A percentile compares a stretch with the other conserved stretches of the same genome.
Conservation (phyloP, 2,329 filamentous ascomycete species). For the Pseudonectria buxi region DNA sequence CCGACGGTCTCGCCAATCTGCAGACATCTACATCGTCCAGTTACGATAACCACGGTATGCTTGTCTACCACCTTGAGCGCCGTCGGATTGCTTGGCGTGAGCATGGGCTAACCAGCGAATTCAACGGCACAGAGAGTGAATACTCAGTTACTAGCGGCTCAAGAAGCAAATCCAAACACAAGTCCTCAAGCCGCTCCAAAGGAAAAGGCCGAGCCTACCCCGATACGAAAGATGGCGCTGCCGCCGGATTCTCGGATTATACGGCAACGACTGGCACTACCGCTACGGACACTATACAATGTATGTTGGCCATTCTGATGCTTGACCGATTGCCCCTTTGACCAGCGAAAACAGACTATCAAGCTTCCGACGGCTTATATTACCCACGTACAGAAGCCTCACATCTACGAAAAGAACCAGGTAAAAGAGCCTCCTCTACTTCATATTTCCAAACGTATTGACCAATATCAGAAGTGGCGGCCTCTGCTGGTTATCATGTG, state of each 20-base stretch:
- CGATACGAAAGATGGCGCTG: conserved; percentile 10
- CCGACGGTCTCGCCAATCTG: conserved; percentile 15
- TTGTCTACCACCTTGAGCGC: background rate
- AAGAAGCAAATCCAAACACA: conserved; percentile 12
- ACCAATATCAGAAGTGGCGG: background rate
- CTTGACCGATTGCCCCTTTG: too few species aligned
- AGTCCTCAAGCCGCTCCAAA: conserved; percentile 14
- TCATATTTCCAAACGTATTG: background rate
- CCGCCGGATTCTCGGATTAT: conserved; percentile 1
- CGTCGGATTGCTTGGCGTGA: too few species aligned
- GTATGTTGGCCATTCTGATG: too few species aligned
- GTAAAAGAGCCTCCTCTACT: background rate
- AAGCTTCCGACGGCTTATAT: too few species aligned
- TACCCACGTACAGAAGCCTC: too few species aligned
- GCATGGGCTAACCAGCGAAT: too few species aligned
- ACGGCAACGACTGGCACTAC: background rate
- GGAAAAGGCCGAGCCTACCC: conserved; percentile 13
- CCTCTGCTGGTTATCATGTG: background rate
- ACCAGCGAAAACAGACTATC: too few species aligned
- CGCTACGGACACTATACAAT: background rate
- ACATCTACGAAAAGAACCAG: too few species aligned
- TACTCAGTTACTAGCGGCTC: conserved; percentile 13
- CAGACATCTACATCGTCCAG: conserved; percentile 11
- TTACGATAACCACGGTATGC: conserved; percentile 17
- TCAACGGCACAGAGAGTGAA: conserved; percentile 7